Conservation (phyloP, 331 rosid species). For the Pyracantha coccinea region DNA sequence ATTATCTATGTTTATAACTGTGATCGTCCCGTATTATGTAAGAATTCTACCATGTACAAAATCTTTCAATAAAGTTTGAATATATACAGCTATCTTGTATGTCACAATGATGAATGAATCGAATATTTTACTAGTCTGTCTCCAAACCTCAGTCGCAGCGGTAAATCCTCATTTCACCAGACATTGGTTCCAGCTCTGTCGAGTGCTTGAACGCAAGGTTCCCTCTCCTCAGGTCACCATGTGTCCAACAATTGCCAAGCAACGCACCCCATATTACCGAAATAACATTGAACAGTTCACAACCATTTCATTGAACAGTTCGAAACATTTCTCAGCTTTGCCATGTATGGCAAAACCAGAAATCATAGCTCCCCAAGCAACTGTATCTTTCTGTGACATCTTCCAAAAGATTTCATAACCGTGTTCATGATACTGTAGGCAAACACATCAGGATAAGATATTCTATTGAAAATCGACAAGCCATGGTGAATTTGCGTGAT, state of each 20-base stretch:
- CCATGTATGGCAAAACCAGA: conserved; percentile 43
- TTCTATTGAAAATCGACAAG: conserved; percentile 17
- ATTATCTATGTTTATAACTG: not conserved
- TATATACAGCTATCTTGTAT: not conserved
- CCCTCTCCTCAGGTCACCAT: conserved; percentile 32
- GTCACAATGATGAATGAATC: too few relatives aligned
- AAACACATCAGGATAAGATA: conserved; percentile 32
- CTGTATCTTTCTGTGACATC: conserved; percentile 26
- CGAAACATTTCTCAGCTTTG: conserved; percentile 15
- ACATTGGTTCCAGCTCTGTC: conserved; percentile 26
- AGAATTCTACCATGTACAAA: not conserved
- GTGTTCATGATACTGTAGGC: conserved; percentile 28
- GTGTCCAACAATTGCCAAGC: conserved; percentile 28
- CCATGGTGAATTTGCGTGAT: conserved; percentile 17
- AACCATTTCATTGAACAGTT: conserved; percentile 36
- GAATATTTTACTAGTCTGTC: too few relatives aligned
- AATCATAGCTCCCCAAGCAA: conserved; percentile 43
- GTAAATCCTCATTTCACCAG: conserved; percentile 16
- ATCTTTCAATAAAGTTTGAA: not conserved
- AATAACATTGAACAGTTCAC: conserved; percentile 21
- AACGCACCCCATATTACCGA: conserved; percentile 39
- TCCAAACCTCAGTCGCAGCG: too few relatives aligned
- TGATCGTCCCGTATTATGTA: not conserved
- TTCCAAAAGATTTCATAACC: conserved; percentile 20
- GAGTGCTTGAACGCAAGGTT: conserved; percentile 23